Evolutionary conservation across 257 asterid genomes (phyloP).

Genomic region (Solanum medicagineum): DNA sequence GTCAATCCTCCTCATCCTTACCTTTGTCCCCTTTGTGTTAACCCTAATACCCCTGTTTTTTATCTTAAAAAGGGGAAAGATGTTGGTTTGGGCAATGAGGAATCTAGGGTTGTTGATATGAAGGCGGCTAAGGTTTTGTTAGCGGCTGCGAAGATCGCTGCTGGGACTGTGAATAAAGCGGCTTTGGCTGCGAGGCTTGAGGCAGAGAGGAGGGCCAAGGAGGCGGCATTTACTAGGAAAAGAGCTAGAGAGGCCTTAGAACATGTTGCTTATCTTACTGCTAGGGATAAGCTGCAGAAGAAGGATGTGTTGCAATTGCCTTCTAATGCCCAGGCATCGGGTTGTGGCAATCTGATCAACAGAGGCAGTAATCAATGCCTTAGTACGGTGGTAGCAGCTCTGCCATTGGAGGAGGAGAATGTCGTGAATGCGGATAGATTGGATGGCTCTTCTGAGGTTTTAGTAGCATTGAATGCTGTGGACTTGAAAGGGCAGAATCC

Average conservation of each 20-base stretch:
- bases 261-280: constrained; percentile 34
- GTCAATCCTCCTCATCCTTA: constrained; percentile 28
- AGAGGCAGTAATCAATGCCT: background rate
- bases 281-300: constrained; percentile 43
- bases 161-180: constrained; percentile 46
- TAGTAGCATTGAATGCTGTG: constrained; percentile 38
- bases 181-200: constrained; percentile 38
- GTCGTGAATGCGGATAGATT: constrained; percentile 12
- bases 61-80: constrained; percentile 21
- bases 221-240: constrained; percentile 64
- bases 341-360: background rate
- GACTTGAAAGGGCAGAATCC: constrained; percentile 22
- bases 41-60: constrained; percentile 36
- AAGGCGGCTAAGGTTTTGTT: constrained; percentile 45
- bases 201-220: constrained; percentile 71
- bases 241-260: constrained; percentile 72
- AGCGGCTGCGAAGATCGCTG: constrained; percentile 67
- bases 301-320: constrained; percentile 10
- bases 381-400: constrained; percentile 3
- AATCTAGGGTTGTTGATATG: constrained; percentile 46
- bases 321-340: background rate
- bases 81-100: constrained; percentile 10
- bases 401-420: constrained; percentile 5
- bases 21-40: constrained; percentile 60
- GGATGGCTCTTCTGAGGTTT: constrained; percentile 28